Conservation (phyloP, 805 yeast genomes). For the Myxozyma lipomycoides region DNA sequence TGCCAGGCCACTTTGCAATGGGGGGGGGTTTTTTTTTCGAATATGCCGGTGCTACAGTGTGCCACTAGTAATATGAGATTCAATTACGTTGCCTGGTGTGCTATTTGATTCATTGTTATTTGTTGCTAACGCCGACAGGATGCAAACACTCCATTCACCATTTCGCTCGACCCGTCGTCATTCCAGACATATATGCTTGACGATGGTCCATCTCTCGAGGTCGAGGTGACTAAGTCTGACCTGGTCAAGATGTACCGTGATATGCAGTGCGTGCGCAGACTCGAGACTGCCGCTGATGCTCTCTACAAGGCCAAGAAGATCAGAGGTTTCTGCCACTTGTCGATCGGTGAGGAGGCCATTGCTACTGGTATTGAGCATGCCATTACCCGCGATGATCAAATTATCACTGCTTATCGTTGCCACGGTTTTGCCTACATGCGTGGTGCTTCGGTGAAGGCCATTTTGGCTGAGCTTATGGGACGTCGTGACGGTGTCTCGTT, state of each 20-base stretch:
- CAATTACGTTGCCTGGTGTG: too few species aligned
- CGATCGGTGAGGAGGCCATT: conserved; percentile 98
- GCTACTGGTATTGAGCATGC: conserved; percentile 98
- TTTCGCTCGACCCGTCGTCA: conserved; percentile 64
- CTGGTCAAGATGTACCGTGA: conserved; percentile 93
- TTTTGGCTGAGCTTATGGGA: conserved; percentile 95
- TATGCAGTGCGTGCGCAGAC: conserved; percentile 82
- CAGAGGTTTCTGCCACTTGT: conserved; percentile 98
- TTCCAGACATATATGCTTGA: conserved; percentile 77
- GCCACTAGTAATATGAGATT: too few species aligned
- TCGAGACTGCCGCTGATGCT: conserved; percentile 99
- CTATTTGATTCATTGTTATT: neutral
- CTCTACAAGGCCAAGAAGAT: conserved; percentile 97
- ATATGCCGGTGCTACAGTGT: too few species aligned
- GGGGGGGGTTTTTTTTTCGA: too few species aligned
- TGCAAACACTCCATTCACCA: conserved; percentile 29
- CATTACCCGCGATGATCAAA: conserved; percentile 74
- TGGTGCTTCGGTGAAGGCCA: conserved; percentile 86
- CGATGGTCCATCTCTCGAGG: conserved; percentile 57
- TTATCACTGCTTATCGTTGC: conserved; percentile 97
- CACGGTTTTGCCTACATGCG: conserved; percentile 98
- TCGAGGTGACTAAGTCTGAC: conserved; percentile 74
- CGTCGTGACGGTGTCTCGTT: conserved; percentile 88
- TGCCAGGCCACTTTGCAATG: too few species aligned
- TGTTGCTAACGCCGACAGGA: conserved; percentile 9